phyloP scores from a whole-genome alignment of 2,329 filamentous ascomycete species.

The Pseudogymnoascus sp. region DNA sequence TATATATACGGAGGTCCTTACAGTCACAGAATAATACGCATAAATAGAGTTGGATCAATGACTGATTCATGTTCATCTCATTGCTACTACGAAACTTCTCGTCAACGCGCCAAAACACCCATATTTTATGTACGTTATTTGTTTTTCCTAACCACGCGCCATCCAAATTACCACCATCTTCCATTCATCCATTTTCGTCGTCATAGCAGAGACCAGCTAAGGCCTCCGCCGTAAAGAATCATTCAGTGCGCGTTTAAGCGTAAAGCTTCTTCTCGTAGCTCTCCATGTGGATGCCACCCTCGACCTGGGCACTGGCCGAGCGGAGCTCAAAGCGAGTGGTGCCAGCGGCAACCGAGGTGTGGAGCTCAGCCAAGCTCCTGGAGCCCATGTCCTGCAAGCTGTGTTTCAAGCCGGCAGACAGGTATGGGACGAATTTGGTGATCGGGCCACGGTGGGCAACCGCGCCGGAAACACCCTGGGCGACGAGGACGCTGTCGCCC shows the following conservation, averaged over 20 bases:
- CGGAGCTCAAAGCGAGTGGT: constrained; percentile 86
- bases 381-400: constrained; percentile 92
- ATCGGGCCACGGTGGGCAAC: constrained; percentile 76
- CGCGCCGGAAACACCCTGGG: constrained; percentile 87
- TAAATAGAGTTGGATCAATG: neutral
- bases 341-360: constrained; percentile 64
- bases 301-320: constrained; percentile 87
- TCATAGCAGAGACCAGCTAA: constrained; percentile 3
- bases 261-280: constrained; percentile 99
- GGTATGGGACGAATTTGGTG: constrained; percentile 91
- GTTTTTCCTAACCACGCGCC: neutral
- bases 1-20: neutral
- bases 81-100: constrained; percentile 3
- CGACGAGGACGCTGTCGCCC: constrained; percentile 87
- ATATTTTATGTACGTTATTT: neutral
- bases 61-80: constrained; percentile 1
- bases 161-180: constrained; percentile 4
- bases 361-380: constrained; percentile 68
- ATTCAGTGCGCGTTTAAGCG: constrained; percentile 45
- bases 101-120: constrained; percentile 3
- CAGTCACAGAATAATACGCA: neutral
- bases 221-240: constrained; percentile 1
- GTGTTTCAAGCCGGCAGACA: constrained; percentile 92
- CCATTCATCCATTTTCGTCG: neutral
- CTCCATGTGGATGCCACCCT: constrained; percentile 97